Conservation (phyloP, 176 grass and related monocot species). For the Oryza glumipatula region DNA sequence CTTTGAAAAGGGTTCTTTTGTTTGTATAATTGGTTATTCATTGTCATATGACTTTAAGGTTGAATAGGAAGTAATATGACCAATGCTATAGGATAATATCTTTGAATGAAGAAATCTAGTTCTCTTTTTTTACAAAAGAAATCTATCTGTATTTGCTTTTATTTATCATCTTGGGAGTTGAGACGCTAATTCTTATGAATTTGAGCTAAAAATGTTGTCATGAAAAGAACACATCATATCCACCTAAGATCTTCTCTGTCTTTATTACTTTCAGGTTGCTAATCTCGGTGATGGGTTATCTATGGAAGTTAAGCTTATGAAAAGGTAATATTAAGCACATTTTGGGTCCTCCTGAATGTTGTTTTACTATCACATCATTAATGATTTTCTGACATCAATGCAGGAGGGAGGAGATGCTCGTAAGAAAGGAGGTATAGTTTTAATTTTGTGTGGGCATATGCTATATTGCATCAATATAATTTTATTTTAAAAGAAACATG, state of each 20-base stretch:
- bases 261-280: constrained; percentile 64
- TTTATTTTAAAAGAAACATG: neutral
- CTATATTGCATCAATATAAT: neutral
- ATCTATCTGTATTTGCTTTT: neutral
- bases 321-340: constrained; percentile 64
- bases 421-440: constrained; percentile 78
- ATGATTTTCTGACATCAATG: constrained; percentile 37
- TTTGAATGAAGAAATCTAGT: neutral
- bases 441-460: constrained; percentile 11
- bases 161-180: neutral
- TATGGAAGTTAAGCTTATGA: constrained; percentile 91
- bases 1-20: neutral
- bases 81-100: constrained; percentile 24
- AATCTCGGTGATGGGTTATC: constrained; percentile 89
- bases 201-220: neutral
- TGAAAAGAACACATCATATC: constrained; percentile 25
- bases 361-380: constrained; percentile 32
- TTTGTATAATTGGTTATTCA: neutral
- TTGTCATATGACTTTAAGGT: neutral
- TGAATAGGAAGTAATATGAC: constrained; percentile 22
- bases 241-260: constrained; percentile 15
- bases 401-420: constrained; percentile 89
- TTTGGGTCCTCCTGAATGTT: constrained; percentile 33
- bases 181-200: neutral
- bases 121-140: neutral